Evolutionary conservation across 441 rosid species (phyloP).

Genomic region (Rhodomyrtus psidioides): DNA sequence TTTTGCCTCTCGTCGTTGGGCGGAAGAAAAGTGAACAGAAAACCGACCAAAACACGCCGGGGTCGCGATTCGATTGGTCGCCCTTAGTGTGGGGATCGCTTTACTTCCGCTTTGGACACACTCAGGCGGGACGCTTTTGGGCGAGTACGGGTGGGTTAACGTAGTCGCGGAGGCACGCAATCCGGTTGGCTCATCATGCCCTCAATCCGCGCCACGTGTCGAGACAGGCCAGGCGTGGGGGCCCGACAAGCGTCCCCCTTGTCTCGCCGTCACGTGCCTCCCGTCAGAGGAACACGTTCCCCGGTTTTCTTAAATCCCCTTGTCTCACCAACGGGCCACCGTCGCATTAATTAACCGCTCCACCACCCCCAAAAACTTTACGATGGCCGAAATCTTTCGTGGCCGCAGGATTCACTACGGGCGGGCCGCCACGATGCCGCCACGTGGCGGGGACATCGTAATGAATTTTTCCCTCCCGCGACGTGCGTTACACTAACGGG

Average conservation of each 20-base stretch:
- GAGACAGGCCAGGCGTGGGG: neutral
- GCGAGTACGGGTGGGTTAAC: neutral
- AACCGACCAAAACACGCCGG: neutral
- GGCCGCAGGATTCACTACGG: neutral
- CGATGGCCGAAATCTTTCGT: neutral
- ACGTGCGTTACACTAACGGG: neutral
- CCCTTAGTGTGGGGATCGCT: neutral
- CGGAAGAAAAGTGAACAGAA: too few species aligned
- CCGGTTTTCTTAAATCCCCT: neutral
- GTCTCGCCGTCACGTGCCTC: constrained; percentile 3
- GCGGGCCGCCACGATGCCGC: neutral
- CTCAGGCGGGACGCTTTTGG: neutral
- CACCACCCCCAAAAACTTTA: neutral
- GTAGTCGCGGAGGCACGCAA: neutral
- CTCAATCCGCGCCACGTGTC: neutral
- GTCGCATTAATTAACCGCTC: neutral
- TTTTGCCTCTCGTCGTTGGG: too few species aligned
- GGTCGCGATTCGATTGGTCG: neutral
- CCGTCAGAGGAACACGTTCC: constrained; percentile 7
- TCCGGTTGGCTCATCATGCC: neutral
- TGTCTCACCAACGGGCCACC: neutral
- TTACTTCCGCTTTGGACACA: neutral
- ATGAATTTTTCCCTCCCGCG: neutral
- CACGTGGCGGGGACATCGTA: neutral
- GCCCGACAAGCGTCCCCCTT: neutral